Conservation (phyloP, 140 eudicot species). For the Bidens hawaiensis region DNA sequence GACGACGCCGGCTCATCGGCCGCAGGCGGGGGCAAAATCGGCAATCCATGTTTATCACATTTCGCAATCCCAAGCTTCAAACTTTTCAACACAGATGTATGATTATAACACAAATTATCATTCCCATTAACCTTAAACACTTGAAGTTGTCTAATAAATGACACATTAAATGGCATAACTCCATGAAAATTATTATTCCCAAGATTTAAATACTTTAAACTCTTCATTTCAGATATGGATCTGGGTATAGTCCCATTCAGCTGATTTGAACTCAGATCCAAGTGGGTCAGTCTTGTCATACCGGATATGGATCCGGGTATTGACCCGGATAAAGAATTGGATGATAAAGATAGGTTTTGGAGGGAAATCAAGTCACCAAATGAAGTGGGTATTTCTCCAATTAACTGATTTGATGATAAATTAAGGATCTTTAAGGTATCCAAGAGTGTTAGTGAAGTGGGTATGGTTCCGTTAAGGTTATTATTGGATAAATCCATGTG, state of each 20-base stretch:
- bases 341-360: slow-evolving; percentile 52
- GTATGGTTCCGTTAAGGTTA: slow-evolving; percentile 58
- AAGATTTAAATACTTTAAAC: slow-evolving; percentile 64
- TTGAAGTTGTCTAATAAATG: slow-evolving; percentile 41
- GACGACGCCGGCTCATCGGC: slow-evolving; percentile 37
- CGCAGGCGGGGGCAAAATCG: slow-evolving; percentile 62
- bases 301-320: slow-evolving; percentile 54
- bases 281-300: slow-evolving; percentile 43
- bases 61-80: slow-evolving; percentile 74
- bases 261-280: slow-evolving; percentile 75
- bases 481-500: slow-evolving; percentile 65
- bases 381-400: slow-evolving; percentile 54
- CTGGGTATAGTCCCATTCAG: slow-evolving; percentile 61
- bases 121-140: slow-evolving; percentile 74
- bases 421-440: slow-evolving; percentile 42
- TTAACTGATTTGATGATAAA: slow-evolving; percentile 59
- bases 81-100: slow-evolving; percentile 44
- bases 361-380: slow-evolving; percentile 54
- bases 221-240: slow-evolving; percentile 55
- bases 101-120: slow-evolving; percentile 69
- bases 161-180: slow-evolving; percentile 69
- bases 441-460: slow-evolving; percentile 47
- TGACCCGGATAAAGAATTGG: slow-evolving; percentile 59
- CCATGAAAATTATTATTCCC: slow-evolving; percentile 70
- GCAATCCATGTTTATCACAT: slow-evolving; percentile 84